Evolutionary conservation across 441 rosid genomes (phyloP).

Genomic region (Sinapis alba): DNA sequence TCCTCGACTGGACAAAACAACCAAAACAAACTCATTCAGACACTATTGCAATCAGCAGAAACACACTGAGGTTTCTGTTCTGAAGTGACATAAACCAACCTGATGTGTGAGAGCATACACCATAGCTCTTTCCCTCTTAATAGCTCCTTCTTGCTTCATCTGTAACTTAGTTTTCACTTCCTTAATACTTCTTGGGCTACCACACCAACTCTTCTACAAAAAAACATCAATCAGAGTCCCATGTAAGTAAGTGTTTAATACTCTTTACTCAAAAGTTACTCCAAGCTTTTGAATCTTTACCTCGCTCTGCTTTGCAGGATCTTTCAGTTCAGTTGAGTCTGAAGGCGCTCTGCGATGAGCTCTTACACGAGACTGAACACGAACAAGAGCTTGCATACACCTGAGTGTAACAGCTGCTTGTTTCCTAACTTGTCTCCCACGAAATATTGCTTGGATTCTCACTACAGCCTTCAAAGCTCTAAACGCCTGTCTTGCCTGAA

Average conservation of each 20-base stretch:
- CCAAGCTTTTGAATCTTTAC: constrained; percentile 38
- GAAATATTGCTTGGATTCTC: constrained; percentile 88
- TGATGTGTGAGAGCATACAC: constrained; percentile 69
- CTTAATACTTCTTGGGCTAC: constrained; percentile 59
- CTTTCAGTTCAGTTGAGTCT: constrained; percentile 41
- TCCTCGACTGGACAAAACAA: constrained; percentile 50
- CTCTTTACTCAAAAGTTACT: background rate
- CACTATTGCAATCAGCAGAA: background rate
- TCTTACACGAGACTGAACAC: constrained; percentile 82
- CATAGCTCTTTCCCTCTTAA: constrained; percentile 90
- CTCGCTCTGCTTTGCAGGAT: constrained; percentile 74
- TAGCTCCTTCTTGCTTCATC: constrained; percentile 75
- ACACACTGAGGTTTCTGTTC: constrained; percentile 15
- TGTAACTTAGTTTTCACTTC: constrained; percentile 69
- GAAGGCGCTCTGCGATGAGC: constrained; percentile 49
- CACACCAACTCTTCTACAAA: constrained; percentile 83
- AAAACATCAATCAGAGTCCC: constrained; percentile 18
- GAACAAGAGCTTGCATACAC: constrained; percentile 97
- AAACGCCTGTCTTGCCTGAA: constrained; percentile 82
- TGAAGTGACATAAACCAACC: constrained; percentile 45
- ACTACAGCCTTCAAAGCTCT: constrained; percentile 92
- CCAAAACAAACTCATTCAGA: constrained; percentile 27
- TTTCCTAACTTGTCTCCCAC: constrained; percentile 83
- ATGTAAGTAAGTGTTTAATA: background rate
- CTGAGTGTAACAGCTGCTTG: constrained; percentile 92